Evolutionary conservation across 306 rosid species (phyloP).

Genomic region (Astragalus membranaceus): DNA sequence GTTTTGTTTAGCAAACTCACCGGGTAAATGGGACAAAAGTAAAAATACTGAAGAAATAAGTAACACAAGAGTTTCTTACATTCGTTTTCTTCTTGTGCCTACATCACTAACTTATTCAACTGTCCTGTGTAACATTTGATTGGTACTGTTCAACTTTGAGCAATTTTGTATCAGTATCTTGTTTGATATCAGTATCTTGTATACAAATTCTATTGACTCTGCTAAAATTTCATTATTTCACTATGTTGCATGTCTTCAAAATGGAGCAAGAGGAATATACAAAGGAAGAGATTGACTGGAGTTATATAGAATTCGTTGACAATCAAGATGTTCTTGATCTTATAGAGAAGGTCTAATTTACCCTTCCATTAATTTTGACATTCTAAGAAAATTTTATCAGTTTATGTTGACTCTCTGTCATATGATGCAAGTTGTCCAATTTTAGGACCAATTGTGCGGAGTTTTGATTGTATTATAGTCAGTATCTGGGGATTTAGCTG

Average conservation of each 20-base stretch:
- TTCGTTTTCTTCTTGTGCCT: neutral
- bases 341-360: conserved; percentile 68
- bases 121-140: neutral
- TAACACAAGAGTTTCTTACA: neutral
- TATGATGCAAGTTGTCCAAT: too few species aligned
- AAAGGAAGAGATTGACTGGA: conserved; percentile 93
- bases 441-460: too few species aligned
- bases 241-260: conserved; percentile 88
- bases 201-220: conserved; percentile 9
- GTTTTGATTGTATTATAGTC: too few species aligned
- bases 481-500: too few species aligned
- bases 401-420: too few species aligned
- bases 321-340: conserved; percentile 96
- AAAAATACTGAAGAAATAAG: neutral
- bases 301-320: conserved; percentile 90
- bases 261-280: conserved; percentile 99
- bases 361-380: conserved; percentile 8
- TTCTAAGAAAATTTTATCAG: conserved; percentile 4
- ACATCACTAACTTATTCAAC: neutral
- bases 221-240: neutral
- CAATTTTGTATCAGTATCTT: conserved; percentile 83
- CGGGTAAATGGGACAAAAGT: neutral
- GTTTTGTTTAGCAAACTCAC: neutral
- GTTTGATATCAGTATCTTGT: conserved; percentile 15
- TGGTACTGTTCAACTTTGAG: conserved; percentile 66